Base-by-base conservation (phyloP, 2,329 filamentous ascomycete species). In the Calonectria hawksworthii region DNA sequence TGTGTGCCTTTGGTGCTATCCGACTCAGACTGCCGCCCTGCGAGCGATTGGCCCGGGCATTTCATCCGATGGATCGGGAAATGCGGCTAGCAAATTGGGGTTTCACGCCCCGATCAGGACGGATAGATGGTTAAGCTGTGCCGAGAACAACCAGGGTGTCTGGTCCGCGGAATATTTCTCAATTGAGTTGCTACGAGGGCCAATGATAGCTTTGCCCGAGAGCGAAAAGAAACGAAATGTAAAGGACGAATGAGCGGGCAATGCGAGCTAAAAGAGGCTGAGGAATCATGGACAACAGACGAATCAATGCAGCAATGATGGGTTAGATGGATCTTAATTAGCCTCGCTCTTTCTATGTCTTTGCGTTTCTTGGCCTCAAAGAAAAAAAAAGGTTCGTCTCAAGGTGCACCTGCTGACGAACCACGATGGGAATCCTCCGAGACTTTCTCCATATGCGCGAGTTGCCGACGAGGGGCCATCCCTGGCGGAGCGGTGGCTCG, bases 361-460 rank as follows among this genome's bases (percentile, higher is more conserved):
- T 28, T 63, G 9, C 34, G 34, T 38, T 41, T 36, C 26, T 26
- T 26, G 14, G 56, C 34, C n/a, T 34, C 23, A 10, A 10, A 38
- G n/a, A n/a, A n/a, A n/a, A n/a, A n/a, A n/a, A 18, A 63, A 63
- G 56, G 56, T 63, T 63, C 34, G 34, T 41, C 56, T 41, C 23
- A 26, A 28, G 3, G 23, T 41, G 56, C n/a, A 38, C 28, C 56
- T 36, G 34, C 56, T 63, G 56, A 63, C 34, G 56, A 63, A 63
- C 56, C 56, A 41, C 56, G 56, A 63, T 63, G 38, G 14, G 56
- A 63, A 63, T 63, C 56, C 56, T 63, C 36, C 56, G 56, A 63
- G 23, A 38, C 34, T 4, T 21, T 34, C 34, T 34, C 36, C 56
- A 28, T 63, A 13, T 63, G 56, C 36, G 56, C 36, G 34, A 63